phyloP scores from a whole-genome alignment of 163 green algal genomes.

The Scenedesmus sp. region DNA sequence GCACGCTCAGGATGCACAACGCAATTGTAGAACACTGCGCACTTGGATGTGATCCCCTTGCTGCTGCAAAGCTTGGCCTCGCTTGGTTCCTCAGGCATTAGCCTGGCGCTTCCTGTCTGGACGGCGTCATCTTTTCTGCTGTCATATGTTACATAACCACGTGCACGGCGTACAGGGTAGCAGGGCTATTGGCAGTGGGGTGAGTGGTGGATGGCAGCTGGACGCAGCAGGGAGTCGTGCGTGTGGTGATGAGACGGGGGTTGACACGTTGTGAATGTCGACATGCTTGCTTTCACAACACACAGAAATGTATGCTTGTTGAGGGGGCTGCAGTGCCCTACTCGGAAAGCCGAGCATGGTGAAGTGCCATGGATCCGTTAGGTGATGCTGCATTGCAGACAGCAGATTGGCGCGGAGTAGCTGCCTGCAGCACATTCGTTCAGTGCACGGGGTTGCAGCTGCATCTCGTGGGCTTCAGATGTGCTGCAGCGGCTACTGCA shows the following conservation, averaged over 20 bases:
- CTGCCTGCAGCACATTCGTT: neutral
- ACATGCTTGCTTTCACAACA: conserved; percentile 13
- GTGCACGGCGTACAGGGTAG: neutral
- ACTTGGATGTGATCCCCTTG: neutral
- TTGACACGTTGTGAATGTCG: neutral
- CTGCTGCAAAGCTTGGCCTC: neutral
- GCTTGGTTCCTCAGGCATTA: neutral
- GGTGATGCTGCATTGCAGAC: neutral
- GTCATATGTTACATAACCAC: neutral
- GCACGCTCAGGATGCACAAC: neutral
- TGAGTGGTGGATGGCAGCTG: neutral
- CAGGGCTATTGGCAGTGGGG: neutral
- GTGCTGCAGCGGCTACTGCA: neutral
- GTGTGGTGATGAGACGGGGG: neutral
- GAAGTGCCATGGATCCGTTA: neutral
- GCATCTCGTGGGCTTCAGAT: neutral
- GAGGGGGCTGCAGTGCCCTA: conserved; percentile 1
- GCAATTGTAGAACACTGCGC: neutral
- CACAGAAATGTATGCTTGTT: neutral
- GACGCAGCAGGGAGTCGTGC: neutral
- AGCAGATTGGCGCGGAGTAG: neutral
- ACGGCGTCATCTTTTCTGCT: neutral
- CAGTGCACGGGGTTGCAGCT: neutral
- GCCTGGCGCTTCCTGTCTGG: neutral
- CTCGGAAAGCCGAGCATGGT: neutral